Percentiles rank a stretch among this genome's conserved stretches.
These are phyloP conservation scores for Thraustotheca clavata DNA, from an alignment of 352 stramenopile species.

Conservation along the genomic window DNA sequence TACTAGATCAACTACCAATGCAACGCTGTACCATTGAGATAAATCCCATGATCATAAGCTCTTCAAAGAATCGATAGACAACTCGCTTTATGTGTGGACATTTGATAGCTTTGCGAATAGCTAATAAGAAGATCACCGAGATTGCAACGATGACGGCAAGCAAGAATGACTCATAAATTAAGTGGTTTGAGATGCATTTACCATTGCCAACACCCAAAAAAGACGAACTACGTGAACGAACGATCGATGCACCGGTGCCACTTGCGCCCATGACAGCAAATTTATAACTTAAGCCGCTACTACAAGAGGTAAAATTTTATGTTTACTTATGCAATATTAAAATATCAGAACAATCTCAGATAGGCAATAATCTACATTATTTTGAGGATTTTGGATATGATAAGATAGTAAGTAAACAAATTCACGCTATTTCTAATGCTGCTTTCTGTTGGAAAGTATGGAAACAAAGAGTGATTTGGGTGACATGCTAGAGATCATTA, in stretches of 20 bases:
- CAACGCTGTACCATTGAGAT: constrained; percentile 54
- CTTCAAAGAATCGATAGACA: constrained; percentile 80
- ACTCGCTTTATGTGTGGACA: constrained; percentile 77
- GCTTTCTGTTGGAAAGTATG: too few species aligned
- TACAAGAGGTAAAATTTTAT: not conserved
- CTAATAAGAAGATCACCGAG: constrained; percentile 57
- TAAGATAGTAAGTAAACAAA: too few species aligned
- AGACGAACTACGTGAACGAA: constrained; percentile 42
- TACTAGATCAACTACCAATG: not conserved
- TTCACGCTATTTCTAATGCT: too few species aligned
- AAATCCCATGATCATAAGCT: constrained; percentile 85
- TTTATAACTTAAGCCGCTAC: not conserved
- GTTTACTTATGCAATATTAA: not conserved
- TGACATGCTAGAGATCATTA: too few species aligned
- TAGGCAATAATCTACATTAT: too few species aligned
- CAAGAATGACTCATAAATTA: constrained; percentile 64
- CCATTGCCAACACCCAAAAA: constrained; percentile 80
- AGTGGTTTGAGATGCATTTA: constrained; percentile 61
- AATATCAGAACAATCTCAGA: not conserved
- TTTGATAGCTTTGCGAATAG: constrained; percentile 39
- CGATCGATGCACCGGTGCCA: not conserved
- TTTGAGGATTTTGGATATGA: too few species aligned
- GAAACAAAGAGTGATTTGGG: too few species aligned
- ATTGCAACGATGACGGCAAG: constrained; percentile 66
- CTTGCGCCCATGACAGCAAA: not conserved